Percentiles rank a stretch among this genome's conserved stretches.
Evolutionary conservation across 1,284 basidiomycete species (phyloP).

Genomic region (Gastroboletus turbinatus): DNA sequence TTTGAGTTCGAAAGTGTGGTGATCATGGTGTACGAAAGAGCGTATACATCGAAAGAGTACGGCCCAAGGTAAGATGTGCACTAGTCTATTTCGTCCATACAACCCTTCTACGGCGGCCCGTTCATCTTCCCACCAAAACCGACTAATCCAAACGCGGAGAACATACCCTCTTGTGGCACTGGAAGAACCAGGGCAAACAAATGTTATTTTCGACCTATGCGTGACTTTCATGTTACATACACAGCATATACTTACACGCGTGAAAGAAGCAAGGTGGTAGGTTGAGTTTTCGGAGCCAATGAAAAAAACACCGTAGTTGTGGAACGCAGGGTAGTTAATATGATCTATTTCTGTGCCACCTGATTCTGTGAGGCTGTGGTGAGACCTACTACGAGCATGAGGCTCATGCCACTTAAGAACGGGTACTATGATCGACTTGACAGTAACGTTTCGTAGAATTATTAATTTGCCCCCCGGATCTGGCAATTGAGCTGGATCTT

Average conservation of each 20-base stretch:
- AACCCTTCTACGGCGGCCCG: not conserved
- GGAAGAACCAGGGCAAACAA: not conserved
- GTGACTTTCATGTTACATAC: not conserved
- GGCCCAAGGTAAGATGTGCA: not conserved
- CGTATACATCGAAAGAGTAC: not conserved
- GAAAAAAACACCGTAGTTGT: not conserved
- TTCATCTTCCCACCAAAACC: constrained; percentile 11
- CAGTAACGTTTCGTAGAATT: not conserved
- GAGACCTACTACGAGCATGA: not conserved
- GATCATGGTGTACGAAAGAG: not conserved
- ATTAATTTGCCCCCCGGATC: not conserved
- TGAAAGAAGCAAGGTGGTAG: constrained; percentile 4
- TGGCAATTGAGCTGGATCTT: not conserved
- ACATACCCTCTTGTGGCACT: not conserved
- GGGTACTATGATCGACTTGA: not conserved
- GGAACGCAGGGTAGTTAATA: not conserved
- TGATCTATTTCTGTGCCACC: not conserved
- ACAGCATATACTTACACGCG: not conserved
- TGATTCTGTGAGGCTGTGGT: not conserved
- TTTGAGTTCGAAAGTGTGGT: not conserved
- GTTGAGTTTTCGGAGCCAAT: constrained; percentile 2
- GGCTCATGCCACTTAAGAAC: not conserved
- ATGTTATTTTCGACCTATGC: not conserved
- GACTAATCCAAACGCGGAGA: constrained; percentile 2
- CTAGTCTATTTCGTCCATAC: not conserved